Base-by-base conservation (phyloP, 148 eudicot genomes). In the Cornus suecica region DNA sequence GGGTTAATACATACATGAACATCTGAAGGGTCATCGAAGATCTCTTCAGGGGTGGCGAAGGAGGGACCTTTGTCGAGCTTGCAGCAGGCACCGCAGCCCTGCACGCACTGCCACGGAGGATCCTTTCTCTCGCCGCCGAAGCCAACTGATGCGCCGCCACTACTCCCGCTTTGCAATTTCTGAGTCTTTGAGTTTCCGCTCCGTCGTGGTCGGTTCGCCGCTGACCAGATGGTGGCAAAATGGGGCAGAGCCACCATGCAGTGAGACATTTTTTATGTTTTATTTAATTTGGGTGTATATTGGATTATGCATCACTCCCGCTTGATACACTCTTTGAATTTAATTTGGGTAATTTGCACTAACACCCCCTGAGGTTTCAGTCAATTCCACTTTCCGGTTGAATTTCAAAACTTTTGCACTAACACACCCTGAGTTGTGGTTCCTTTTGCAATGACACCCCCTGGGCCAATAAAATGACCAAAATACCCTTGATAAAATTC, bases 31-130 rank as follows among this genome's bases (percentile, higher is more conserved):
- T 86, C 78, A 1, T 90, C 88, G 74, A 94, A 88, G 68, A 94
- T 87, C 62, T 94, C 98, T 37, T 90, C 91, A 69, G 98, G 95
- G 37, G 95, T 81, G 20, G 92, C 90, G 80, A 92, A 94, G 32
- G 80, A 41, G 42, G 96, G 97, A 48, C 93, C 98, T 81, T 94
- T 94, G 4, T 87, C 84, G 48, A 94, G 92, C 80, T 94, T 94
- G 77, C 98, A 94, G 75, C 98, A 94, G 15, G 98, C 98, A 31
- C 98, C 98, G 79, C 98, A 94, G 5, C 69, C 78, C 78, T 89
- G 65, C 8, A 90, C 85, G 79, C 98, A 94, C 78, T 88, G 89
- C 98, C 98, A 94, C 72, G 72, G 72, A 20, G 88, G 87, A 18
- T 90, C 92, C 77, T 89, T 86, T 76, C 72, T 80, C 77, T 84